These are phyloP conservation scores for Candida chauliodis DNA, from an alignment of 805 yeast genomes.

Conservation along the genomic window DNA sequence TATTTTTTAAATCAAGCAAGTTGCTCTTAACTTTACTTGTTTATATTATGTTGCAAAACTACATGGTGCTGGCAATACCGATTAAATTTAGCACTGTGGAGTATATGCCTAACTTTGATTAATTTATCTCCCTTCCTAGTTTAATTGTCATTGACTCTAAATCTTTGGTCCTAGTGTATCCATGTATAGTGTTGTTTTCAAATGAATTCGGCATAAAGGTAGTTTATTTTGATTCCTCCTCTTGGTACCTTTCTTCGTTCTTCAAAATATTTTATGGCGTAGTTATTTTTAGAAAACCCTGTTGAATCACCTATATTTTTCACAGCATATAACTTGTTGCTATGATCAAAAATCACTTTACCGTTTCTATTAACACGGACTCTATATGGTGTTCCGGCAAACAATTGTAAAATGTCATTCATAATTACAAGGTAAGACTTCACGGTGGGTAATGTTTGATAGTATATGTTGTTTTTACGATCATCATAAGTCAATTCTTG, in stretches of 20 bases:
- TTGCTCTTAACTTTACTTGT: too few species aligned
- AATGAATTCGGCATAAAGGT: slow-evolving; percentile 3
- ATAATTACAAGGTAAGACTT: not conserved
- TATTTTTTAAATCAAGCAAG: too few species aligned
- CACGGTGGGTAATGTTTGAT: not conserved
- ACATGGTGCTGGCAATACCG: too few species aligned
- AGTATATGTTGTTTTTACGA: slow-evolving; percentile 1
- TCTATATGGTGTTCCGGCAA: not conserved
- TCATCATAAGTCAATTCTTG: slow-evolving; percentile 6
- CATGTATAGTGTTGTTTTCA: too few species aligned
- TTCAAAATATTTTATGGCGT: slow-evolving; percentile 3
- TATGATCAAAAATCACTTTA: not conserved
- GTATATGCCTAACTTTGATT: too few species aligned
- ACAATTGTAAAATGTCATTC: slow-evolving; percentile 6
- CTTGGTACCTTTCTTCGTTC: slow-evolving; percentile 2
- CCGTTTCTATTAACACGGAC: slow-evolving; percentile 1
- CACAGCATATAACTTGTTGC: slow-evolving; percentile 4
- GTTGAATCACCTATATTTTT: slow-evolving; percentile 5
- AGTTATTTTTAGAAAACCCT: not conserved
- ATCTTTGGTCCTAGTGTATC: too few species aligned
- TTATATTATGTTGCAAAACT: too few species aligned
- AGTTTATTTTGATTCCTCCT: slow-evolving; percentile 3
- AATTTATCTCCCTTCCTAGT: too few species aligned
- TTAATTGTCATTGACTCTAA: too few species aligned
- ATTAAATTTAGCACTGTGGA: too few species aligned